Base-by-base conservation (phyloP, 805 yeast species). In the fission yeast (Schizosaccharomyces pombe) region DNA sequence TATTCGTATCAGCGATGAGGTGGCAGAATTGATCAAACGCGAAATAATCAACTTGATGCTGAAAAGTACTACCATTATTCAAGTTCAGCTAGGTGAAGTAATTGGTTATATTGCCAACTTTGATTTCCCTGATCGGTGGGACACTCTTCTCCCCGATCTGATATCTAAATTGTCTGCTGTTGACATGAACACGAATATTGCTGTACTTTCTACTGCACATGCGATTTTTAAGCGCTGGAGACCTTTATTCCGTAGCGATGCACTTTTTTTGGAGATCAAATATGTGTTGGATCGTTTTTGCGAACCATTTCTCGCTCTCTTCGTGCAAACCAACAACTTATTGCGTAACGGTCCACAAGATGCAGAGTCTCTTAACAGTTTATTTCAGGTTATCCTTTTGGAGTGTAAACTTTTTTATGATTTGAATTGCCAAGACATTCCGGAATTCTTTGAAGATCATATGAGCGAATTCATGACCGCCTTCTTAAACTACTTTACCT, bases 151-250 rank as follows among this genome's bases (percentile, higher is more conserved):
- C 33, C 85, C 82, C 60, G 63, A 80, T 55, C 72, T 91, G 57
- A 84, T 86, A 0, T 62, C 71, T 1, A 79, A 79, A 62, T 70
- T 91, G 52, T 75, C 80, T 1, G 64, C 69, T 2, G 74, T 73
- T n/a, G 85, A 85, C 62, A 76, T 82, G 73, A 71, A 73, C 12
- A 74, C 78, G 54, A 85, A 86, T 65, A 82, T 80, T 60, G 94
- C 95, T 55, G 87, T 93, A 4, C 70, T 93, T 56, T 75, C 78
- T 8, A 97, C 93, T 22, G 93, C 96, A 4, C 98, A 91, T 65
- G 84, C 95, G 0, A 89, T 91, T 57, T 93, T 89, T 70, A 85
- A 82, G 65, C 79, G 94, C 68, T 91, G 99, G 99, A 76, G 98
- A 63, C 95, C 96, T 1, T 71, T 89, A 55, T 85, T 85, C 64